These are phyloP conservation scores for Calonectria hongkongensis DNA, from an alignment of 2,329 filamentous ascomycete genomes.

Conservation along the genomic window DNA sequence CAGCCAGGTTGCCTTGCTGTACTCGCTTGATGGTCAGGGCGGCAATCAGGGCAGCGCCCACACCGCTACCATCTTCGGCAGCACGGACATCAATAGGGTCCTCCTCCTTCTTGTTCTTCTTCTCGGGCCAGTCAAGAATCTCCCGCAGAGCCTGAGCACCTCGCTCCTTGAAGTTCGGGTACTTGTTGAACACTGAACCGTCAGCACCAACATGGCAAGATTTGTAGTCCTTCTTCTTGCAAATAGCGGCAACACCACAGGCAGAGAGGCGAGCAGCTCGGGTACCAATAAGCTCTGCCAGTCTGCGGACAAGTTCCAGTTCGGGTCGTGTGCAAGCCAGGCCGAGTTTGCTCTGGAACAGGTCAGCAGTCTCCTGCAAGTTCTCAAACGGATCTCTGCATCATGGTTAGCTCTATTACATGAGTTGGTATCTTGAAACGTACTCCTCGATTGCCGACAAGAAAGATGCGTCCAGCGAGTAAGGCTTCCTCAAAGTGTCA, in stretches of 20 bases:
- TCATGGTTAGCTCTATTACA: constrained; percentile 45
- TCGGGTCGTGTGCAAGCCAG: constrained; percentile 84
- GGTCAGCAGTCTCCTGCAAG: constrained; percentile 88
- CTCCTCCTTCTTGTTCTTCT: constrained; percentile 80
- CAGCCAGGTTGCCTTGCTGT: constrained; percentile 77
- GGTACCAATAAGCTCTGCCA: constrained; percentile 95
- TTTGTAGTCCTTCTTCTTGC: constrained; percentile 94
- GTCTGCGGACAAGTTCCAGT: constrained; percentile 90
- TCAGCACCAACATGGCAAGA: constrained; percentile 96
- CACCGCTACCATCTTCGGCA: constrained; percentile 96
- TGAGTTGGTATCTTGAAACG: constrained; percentile 54
- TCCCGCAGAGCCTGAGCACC: constrained; percentile 93
- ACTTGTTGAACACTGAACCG: constrained; percentile 99
- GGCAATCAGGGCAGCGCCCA: constrained; percentile 97
- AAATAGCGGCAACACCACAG: constrained; percentile 96
- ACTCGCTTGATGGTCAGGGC: constrained; percentile 80
- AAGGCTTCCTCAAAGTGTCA: constrained; percentile 86
- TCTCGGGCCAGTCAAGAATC: constrained; percentile 93
- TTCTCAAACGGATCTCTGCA: constrained; percentile 94
- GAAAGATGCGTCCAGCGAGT: constrained; percentile 94
- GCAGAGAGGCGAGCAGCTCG: constrained; percentile 94
- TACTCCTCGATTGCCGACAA: constrained; percentile 93
- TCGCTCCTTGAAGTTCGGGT: constrained; percentile 96
- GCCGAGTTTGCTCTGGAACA: constrained; percentile 85
- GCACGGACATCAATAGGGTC: constrained; percentile 92